These are phyloP conservation scores for Xylariaceae sp. DNA, from an alignment of 2,329 filamentous ascomycete species.

Conservation along the genomic window DNA sequence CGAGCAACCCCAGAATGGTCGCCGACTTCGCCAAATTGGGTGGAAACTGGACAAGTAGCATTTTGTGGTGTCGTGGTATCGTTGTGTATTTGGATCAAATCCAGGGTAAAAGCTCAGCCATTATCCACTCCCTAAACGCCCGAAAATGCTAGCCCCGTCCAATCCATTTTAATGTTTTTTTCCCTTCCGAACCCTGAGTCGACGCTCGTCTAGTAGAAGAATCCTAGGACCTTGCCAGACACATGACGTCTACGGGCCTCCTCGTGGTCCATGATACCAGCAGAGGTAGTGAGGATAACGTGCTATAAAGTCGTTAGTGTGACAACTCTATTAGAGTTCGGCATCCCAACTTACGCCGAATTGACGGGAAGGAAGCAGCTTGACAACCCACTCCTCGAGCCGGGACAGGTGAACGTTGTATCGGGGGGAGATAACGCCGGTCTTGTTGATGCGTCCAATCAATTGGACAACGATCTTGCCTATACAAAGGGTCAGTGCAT, in stretches of 20 bases:
- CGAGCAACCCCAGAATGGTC: too few relatives aligned
- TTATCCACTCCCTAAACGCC: conserved; percentile 32
- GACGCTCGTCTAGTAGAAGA: conserved; percentile 77
- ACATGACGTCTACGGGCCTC: conserved; percentile 99
- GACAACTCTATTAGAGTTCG: neutral
- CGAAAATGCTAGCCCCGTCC: conserved; percentile 29
- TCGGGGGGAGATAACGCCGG: conserved; percentile 96
- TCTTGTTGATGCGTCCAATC: conserved; percentile 99
- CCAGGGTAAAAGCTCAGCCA: conserved; percentile 24
- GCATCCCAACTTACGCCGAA: conserved; percentile 58
- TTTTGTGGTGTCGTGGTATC: conserved; percentile 32
- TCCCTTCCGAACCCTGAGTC: conserved; percentile 5
- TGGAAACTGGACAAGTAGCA: conserved; percentile 24
- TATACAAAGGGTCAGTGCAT: conserved; percentile 1
- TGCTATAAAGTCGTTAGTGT: conserved; percentile 42
- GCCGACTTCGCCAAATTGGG: neutral
- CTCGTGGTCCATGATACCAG: conserved; percentile 99
- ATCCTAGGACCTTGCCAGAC: conserved; percentile 97
- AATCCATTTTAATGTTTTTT: conserved; percentile 6
- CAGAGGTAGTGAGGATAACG: conserved; percentile 97
- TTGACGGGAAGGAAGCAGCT: conserved; percentile 98
- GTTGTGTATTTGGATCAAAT: conserved; percentile 29
- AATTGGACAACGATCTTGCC: conserved; percentile 99
- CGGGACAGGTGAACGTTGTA: conserved; percentile 99
- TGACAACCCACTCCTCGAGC: conserved; percentile 99